phyloP scores from a whole-genome alignment of 805 yeast species.

The Sugiyamaella valdiviana region DNA sequence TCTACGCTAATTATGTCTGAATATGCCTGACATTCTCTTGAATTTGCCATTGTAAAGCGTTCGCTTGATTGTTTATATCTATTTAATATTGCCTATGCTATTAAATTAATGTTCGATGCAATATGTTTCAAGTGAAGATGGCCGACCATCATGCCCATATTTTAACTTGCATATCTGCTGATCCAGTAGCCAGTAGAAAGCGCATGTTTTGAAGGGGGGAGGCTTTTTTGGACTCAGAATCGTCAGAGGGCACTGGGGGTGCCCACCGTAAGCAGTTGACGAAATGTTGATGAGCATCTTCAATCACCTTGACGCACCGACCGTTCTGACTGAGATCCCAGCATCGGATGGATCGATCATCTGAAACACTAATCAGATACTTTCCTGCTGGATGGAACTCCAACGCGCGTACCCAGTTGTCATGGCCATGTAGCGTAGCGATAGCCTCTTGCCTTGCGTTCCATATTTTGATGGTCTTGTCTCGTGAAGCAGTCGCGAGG shows the following conservation, averaged over 20 bases:
- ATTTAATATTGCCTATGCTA: no score
- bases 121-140: no score
- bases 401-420: slow-evolving; percentile 76
- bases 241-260: slow-evolving; percentile 23
- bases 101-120: no score
- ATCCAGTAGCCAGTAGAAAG: slow-evolving; percentile 58
- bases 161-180: slow-evolving; percentile 50
- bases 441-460: slow-evolving; percentile 55
- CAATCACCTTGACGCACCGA: slow-evolving; percentile 45
- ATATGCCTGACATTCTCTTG: no score
- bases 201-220: slow-evolving; percentile 44
- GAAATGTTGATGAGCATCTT: slow-evolving; percentile 67
- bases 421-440: slow-evolving; percentile 62
- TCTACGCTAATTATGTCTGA: neutral
- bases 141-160: slow-evolving; percentile 42
- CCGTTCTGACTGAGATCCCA: slow-evolving; percentile 60
- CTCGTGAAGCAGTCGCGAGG: slow-evolving; percentile 75
- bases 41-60: no score
- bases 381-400: slow-evolving; percentile 71
- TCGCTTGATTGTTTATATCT: neutral
- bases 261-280: slow-evolving; percentile 48
- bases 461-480: slow-evolving; percentile 71
- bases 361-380: slow-evolving; percentile 64
- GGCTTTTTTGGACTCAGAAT: slow-evolving; percentile 23
- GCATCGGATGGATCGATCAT: slow-evolving; percentile 65